Conservation (phyloP, 2,329 filamentous ascomycete genomes). For the Fusarium albosuccineum region DNA sequence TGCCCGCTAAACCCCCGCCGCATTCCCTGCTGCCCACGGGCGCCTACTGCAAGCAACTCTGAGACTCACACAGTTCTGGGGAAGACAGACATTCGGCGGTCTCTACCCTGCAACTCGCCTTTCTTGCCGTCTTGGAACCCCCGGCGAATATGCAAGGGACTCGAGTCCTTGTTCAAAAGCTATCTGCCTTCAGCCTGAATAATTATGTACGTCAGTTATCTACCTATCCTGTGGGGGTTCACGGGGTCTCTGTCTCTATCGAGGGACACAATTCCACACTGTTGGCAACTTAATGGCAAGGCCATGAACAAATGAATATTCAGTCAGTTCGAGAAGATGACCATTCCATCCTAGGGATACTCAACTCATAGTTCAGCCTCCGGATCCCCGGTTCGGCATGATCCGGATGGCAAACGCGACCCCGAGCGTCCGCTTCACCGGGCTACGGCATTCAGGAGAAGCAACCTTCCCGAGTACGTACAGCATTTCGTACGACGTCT, state of each 20-base stretch:
- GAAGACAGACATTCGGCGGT: constrained; percentile 3
- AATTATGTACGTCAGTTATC: constrained; percentile 16
- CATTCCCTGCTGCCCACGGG: constrained; percentile 9
- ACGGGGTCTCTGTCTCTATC: neutral
- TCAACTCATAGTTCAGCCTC: constrained; percentile 19
- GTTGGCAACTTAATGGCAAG: neutral
- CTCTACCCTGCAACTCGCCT: constrained; percentile 16
- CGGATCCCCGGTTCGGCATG: constrained; percentile 5
- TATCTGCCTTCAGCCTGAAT: constrained; percentile 16
- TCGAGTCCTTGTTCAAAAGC: constrained; percentile 11
- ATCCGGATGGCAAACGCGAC: constrained; percentile 1
- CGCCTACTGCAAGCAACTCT: neutral
- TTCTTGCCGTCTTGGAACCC: constrained; percentile 9
- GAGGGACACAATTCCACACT: too few relatives aligned
- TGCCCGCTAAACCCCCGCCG: constrained; percentile 13
- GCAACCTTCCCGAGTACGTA: constrained; percentile 29
- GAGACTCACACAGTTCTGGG: constrained; percentile 8
- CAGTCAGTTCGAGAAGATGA: neutral
- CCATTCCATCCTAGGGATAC: neutral
- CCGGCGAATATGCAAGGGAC: constrained; percentile 23
- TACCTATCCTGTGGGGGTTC: neutral
- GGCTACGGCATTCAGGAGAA: constrained; percentile 12
- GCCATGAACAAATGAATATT: neutral
- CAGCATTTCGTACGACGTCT: constrained; percentile 40
- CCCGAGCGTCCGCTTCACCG: constrained; percentile 13